Evolutionary conservation across 768 basidiomycete species (phyloP), one percentile per base, ranked within the genome.

Genomic region (Lactarius indigo): DNA sequence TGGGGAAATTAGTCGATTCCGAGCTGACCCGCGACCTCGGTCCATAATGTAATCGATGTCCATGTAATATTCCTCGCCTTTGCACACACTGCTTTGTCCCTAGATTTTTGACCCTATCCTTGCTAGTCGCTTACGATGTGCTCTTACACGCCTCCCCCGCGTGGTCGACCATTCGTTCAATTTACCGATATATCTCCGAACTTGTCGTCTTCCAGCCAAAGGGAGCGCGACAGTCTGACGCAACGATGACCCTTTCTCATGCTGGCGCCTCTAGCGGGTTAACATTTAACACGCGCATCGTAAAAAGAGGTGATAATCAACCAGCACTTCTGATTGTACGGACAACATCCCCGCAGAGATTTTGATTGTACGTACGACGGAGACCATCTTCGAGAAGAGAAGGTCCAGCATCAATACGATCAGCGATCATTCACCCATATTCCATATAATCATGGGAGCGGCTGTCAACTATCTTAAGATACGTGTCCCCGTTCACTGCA

Each of bases 281-380:
- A 26, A 52, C 50, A 12, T 52, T 52, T 52, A 52, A 52, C 50
- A 52, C 50, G 50, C 23, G 50, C 50, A 28, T 52, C 23, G 26
- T 52, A 52, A 17, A 52, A 50, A 3, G 13, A 26, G 23, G 13
- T 50, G 50, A 26, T 50, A 52, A 50, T 50, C 47, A 50, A 50
- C 47, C 12, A 50, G 26, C 50, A 52, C 50, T 52, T 17, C 44
- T 57, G 18, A 42, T 55, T 10, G 26, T 17, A 30, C 18, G 28
- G 12, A 30, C 33, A 37, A 62, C 26, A 56, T 56, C 26, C 37
- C 61, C 35, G 3, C 44, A 30, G 57, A 56, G 28, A 52, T 35
- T 23, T 52, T 2, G 9, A 15, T 12, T 50, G 56, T 63, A 63
- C 65, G 61, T 58, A 66, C 61, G 30, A n/a, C 57, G 15, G 50